phyloP scores from a whole-genome alignment of 306 rosid genomes.

The Fragaria ananassa region DNA sequence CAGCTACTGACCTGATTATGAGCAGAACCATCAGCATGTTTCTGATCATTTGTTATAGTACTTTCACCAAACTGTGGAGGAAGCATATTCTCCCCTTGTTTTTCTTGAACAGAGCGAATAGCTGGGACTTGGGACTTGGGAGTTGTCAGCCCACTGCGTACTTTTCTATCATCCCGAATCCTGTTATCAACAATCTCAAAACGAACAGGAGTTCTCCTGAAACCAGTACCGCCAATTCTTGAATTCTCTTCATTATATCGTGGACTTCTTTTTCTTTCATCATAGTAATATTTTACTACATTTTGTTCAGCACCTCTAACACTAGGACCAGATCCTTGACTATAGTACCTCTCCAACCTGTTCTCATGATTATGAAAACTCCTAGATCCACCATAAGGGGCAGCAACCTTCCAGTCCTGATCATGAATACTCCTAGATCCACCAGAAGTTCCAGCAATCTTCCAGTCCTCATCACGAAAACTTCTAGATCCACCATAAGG shows the following conservation, averaged over 20 bases:
- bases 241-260: conserved; percentile 37
- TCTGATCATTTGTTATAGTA: conserved; percentile 26
- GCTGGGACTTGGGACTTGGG: conserved; percentile 29
- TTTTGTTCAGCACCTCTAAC: conserved; percentile 31
- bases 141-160: conserved; percentile 32
- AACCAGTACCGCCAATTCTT: conserved; percentile 34
- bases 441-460: conserved; percentile 10
- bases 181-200: conserved; percentile 88
- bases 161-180: conserved; percentile 47
- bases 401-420: conserved; percentile 24
- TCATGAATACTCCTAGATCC: conserved; percentile 26
- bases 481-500: conserved; percentile 30
- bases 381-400: conserved; percentile 28
- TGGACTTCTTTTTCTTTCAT: conserved; percentile 68
- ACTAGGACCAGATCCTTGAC: conserved; percentile 39
- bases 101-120: conserved; percentile 22
- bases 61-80: conserved; percentile 31
- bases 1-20: conserved; percentile 29
- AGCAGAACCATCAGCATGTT: conserved; percentile 28
- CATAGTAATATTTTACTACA: conserved; percentile 44
- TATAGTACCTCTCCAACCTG: conserved; percentile 12
- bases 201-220: conserved; percentile 39
- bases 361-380: conserved; percentile 25
- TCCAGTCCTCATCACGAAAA: conserved; percentile 21
- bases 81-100: conserved; percentile 24